Evolutionary conservation across 768 basidiomycete species (phyloP).

Genomic region (Epithele typhae): DNA sequence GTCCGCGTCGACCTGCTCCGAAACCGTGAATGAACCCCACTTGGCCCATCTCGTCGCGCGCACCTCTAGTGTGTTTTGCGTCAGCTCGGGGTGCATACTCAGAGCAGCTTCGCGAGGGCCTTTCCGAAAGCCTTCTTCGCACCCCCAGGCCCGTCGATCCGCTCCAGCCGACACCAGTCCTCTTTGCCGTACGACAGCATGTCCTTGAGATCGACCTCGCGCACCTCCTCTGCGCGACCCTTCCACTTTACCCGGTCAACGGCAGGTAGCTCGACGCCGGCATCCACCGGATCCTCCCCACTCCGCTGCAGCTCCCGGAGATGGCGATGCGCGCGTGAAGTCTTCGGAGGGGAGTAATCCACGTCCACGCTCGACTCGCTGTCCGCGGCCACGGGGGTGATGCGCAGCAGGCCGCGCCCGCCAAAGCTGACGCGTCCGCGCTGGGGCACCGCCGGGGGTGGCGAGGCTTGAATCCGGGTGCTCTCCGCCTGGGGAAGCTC

Average conservation of each 20-base stretch:
- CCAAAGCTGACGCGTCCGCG: background rate
- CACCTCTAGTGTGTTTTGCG: no score
- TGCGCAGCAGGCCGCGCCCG: conserved; percentile 1
- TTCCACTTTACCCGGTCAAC: background rate
- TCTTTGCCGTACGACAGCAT: background rate
- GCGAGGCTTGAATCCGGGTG: conserved; percentile 7
- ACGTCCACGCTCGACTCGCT: background rate
- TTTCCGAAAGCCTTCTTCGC: no score
- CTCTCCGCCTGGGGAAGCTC: conserved; percentile 7
- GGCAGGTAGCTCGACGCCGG: background rate
- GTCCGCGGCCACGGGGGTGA: background rate
- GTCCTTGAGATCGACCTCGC: background rate
- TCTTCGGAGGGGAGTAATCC: conserved; percentile 21
- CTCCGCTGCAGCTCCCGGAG: conserved; percentile 4
- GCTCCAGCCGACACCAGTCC: conserved; percentile 3
- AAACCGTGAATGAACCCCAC: no score
- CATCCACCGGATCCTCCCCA: background rate
- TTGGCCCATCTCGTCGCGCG: no score
- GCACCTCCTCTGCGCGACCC: background rate
- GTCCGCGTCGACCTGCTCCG: no score
- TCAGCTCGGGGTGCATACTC: no score
- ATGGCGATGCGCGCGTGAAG: conserved; percentile 20
- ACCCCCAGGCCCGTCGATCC: conserved; percentile 2
- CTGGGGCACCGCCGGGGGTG: background rate
- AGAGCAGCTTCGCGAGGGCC: no score